Evolutionary conservation across 2,329 filamentous ascomycete species (phyloP), one percentile per base, ranked within the genome.

Genomic region (Fusarium burgessii): DNA sequence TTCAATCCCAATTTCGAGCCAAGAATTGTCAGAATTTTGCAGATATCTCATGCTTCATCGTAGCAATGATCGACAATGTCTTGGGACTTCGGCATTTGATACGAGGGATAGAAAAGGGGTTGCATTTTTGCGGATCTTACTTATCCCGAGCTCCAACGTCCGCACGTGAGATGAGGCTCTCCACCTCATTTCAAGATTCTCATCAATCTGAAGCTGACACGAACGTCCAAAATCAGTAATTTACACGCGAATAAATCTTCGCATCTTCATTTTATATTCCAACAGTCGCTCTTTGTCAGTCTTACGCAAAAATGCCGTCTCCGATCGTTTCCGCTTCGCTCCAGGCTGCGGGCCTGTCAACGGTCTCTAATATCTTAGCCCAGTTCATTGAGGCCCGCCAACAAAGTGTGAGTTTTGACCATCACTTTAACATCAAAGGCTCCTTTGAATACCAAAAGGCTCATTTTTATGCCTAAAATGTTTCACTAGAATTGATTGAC

Each of bases 331-430:
- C 82, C 66, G 85, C 87, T 57, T 88, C 86, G 33, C 71, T 89
- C 35, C 87, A 88, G 76, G 84, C 87, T 23, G 82, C 84, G 11
- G 77, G 81, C 43, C 81, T 89, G 13, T 87, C 86, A 25, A 84
- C 84, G 9, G 79, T 80, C 18, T 89, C 87, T 35, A 89, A 89
- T 73, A 76, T 89, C 42, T 78, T 87, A 54, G 87, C 87, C 27
- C 88, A 90, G 73, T 78, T 84, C 35, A 84, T 89, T 70, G 81
- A 85, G 41, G 82, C 86, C 18, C 86, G 85, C 70, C 82, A 82
- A 63, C 77, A 82, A 60, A 76, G 80, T 66, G 85, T 86, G 17
- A 70, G 78, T 66, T n/a, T 38, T 29, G 29, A 10, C 10, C 29
- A 29, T 29, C 2, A 29, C 29, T 6, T 11, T 29, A 7, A 29